Evolutionary conservation across 2,329 filamentous ascomycete species (phyloP).

Genomic region (Cordyceps militaris): DNA sequence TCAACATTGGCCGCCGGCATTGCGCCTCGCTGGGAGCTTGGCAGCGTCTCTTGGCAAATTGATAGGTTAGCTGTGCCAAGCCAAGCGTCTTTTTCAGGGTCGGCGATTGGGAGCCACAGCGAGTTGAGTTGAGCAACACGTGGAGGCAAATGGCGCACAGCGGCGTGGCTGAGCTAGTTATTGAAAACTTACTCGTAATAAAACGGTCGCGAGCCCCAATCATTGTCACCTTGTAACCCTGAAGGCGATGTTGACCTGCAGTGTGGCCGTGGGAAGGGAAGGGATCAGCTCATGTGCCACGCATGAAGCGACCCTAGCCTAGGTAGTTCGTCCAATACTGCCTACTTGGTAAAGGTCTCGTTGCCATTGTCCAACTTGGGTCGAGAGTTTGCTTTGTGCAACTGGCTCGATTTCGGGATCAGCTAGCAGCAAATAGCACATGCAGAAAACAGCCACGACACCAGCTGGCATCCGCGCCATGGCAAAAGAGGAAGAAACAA

Average conservation of each 20-base stretch:
- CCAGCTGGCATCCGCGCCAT: neutral
- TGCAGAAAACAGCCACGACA: neutral
- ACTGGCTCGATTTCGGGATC: neutral
- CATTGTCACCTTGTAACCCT: neutral
- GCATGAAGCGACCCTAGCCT: neutral
- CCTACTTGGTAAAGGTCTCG: too few species aligned
- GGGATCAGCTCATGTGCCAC: conserved; percentile 2
- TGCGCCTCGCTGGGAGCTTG: conserved; percentile 6
- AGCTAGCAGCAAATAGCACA: neutral
- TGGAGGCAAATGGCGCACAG: neutral
- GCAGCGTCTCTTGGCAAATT: conserved; percentile 3
- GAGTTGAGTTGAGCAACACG: conserved; percentile 1
- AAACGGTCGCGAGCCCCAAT: conserved; percentile 6
- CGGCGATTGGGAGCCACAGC: neutral
- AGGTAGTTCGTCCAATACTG: neutral
- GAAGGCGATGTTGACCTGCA: neutral
- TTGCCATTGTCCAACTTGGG: neutral
- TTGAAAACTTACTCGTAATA: conserved; percentile 5
- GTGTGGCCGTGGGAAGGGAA: neutral
- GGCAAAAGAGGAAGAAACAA: conserved; percentile 4
- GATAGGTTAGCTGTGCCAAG: neutral
- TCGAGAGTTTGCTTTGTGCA: neutral
- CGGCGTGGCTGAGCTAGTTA: conserved; percentile 5
- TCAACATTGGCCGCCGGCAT: conserved; percentile 3
- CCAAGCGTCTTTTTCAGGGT: neutral